Evolutionary conservation across 805 yeast species (phyloP).

Genomic region (Yarrowia yakushimensis): DNA sequence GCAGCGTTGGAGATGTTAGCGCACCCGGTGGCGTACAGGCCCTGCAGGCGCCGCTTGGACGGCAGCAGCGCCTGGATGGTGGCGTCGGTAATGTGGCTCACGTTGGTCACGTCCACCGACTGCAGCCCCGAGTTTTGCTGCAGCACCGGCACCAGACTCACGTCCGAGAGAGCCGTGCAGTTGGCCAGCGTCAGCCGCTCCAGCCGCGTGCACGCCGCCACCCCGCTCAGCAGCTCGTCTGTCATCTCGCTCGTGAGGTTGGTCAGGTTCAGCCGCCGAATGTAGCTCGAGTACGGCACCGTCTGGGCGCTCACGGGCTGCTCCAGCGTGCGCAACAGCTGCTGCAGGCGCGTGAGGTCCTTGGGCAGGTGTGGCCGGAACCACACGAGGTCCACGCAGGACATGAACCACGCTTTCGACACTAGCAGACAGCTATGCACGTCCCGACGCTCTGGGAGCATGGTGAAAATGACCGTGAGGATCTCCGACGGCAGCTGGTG

Average conservation of each 20-base stretch:
- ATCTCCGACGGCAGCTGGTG: constrained; percentile 15
- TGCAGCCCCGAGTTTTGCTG: constrained; percentile 66
- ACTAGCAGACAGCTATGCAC: constrained; percentile 17
- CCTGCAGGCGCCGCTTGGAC: constrained; percentile 76
- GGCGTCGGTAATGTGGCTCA: constrained; percentile 63
- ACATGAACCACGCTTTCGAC: constrained; percentile 55
- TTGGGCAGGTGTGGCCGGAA: constrained; percentile 73
- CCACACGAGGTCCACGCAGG: constrained; percentile 79
- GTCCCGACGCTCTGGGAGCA: constrained; percentile 19
- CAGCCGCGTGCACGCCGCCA: constrained; percentile 61
- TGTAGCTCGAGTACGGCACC: constrained; percentile 50
- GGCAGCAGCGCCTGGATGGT: constrained; percentile 64
- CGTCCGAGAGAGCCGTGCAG: constrained; percentile 61
- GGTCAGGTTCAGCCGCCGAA: constrained; percentile 76
- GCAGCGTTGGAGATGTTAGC: constrained; percentile 64
- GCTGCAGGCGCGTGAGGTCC: constrained; percentile 47
- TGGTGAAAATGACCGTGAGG: constrained; percentile 21
- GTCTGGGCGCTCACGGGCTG: constrained; percentile 53
- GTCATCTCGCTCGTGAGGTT: constrained; percentile 65
- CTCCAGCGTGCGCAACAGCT: constrained; percentile 52
- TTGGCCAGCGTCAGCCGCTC: constrained; percentile 84
- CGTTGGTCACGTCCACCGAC: constrained; percentile 84
- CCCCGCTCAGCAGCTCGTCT: constrained; percentile 58
- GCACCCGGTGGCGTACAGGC: constrained; percentile 85
- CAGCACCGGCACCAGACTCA: constrained; percentile 59